Evolutionary conservation across 176 grass and related monocot species (phyloP), one percentile per base, ranked within the genome.

Genomic region (Elaeis guineensis): DNA sequence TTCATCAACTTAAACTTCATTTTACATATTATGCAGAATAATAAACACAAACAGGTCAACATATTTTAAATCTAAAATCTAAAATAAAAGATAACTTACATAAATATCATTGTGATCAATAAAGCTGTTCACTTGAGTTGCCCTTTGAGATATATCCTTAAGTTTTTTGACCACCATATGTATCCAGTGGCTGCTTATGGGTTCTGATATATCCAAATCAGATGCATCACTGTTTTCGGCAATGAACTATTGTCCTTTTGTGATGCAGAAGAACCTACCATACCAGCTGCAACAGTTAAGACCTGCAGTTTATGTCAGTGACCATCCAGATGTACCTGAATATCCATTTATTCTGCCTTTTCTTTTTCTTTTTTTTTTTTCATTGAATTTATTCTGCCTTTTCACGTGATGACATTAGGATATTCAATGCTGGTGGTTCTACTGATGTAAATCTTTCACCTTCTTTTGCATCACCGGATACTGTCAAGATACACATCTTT

Each of bases 371-470:
- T 2, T 22, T 23, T 23, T 2, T 23, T 23, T 23, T 23, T 23
- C 2, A 23, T 23, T 23, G 23, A 1, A 23, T 23, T 23, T 23
- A 23, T 23, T 23, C 23, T 67, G 72, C 78, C 53, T 85, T 96
- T 78, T 90, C 86, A 72, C 86, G 90, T 71, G 83, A 83, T 62
- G 80, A 87, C 76, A 96, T 79, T 69, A 96, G 82, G 59, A 87
- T 75, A 87, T 96, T 78, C 23, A 96, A 70, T 25, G 91, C 83
- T 58, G 80, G 69, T 72, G 85, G 22, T 58, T 96, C 86, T 68
- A 23, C 23, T 2, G 23, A 75, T 68, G 87, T 78, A 69, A 64
- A 80, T 50, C 58, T 79, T 22, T 77, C 78, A 17, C 75, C 82
- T 77, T 87, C 61, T 39, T 66, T 73, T 25, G 55, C 32, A 57